Evolutionary conservation across 2,329 filamentous ascomycete genomes (phyloP), one percentile per base, ranked within the genome.

Genomic region (Davidsoniella eucalypti): DNA sequence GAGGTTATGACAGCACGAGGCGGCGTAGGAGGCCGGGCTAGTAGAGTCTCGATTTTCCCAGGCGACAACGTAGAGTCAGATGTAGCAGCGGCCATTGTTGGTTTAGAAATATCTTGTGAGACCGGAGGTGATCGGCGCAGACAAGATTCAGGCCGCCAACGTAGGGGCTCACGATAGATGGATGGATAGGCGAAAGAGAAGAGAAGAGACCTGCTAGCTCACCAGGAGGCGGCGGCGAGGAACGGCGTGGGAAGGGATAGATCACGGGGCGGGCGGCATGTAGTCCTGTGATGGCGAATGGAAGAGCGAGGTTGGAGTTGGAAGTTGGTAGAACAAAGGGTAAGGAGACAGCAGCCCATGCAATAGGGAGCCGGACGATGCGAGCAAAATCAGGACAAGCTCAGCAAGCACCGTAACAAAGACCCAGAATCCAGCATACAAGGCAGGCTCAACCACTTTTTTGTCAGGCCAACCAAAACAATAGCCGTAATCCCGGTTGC

Each of bases 1-100:
- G 33, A 8, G 2, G 12, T 26, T 29, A 40, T n/a, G 36, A 4
- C 60, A 68, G 69, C 75, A 57, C 72, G 72, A n/a, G 79, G 79
- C 44, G 80, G 79, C 33, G 79, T 84, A n/a, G 80, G 79, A 23
- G 79, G 79, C 62, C 77, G 72, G 54, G 74, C 63, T 55, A 71
- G 67, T 49, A 79, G 66, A 52, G 69, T 67, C 55, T 76, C 71
- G 16, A 38, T n/a, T n/a, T 17, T 36, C 40, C 45, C 40, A n/a
- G 38, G 26, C n/a, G 42, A 46, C 25, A 40, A 18, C 12, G 29
- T 23, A 17, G 36, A 38, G 18, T 47, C 44, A 42, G 44, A 29
- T 7, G 16, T n/a, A 21, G 38, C 47, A 38, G 47, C 25, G n/a
- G 49, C 44, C 49, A 51, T 51, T 12, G 33, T 40, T 16, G 26